Evolutionary conservation across 75 land plant genomes (phyloP).

Genomic region (Ceratopteris richardii): DNA sequence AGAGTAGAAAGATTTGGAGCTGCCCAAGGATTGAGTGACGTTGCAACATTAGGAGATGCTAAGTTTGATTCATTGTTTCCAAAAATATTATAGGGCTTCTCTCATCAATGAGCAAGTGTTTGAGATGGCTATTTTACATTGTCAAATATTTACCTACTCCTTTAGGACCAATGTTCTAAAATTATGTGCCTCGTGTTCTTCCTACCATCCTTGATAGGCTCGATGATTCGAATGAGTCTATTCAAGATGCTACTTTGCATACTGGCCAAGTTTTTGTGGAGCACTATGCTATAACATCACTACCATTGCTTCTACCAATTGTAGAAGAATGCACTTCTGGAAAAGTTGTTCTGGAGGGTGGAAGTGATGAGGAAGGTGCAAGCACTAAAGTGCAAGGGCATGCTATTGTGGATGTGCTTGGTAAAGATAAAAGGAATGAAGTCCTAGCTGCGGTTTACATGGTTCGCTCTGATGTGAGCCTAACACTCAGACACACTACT

Average conservation of each 20-base stretch:
- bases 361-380: slow-evolving; percentile 99
- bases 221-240: slow-evolving; percentile 99
- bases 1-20: slow-evolving; percentile 99
- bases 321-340: slow-evolving; percentile 99
- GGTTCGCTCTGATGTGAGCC: slow-evolving; percentile 94
- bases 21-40: slow-evolving; percentile 99
- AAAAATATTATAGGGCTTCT: slow-evolving; percentile 79
- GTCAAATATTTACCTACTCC: slow-evolving; percentile 91
- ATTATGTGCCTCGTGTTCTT: slow-evolving; percentile 83
- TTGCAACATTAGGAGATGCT: slow-evolving; percentile 78
- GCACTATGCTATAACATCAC: slow-evolving; percentile 97
- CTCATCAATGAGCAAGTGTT: slow-evolving; percentile 83
- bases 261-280: slow-evolving; percentile 98
- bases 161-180: slow-evolving; percentile 81
- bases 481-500: slow-evolving; percentile 94
- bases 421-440: slow-evolving; percentile 89
- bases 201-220: slow-evolving; percentile 98
- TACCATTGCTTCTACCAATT: slow-evolving; percentile 91
- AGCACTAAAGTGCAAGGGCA: slow-evolving; percentile 99
- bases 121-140: slow-evolving; percentile 94
- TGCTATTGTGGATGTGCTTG: slow-evolving; percentile 90
- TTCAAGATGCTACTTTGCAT: slow-evolving; percentile 95
- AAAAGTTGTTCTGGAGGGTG: slow-evolving; percentile 94
- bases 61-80: slow-evolving; percentile 83
- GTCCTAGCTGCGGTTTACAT: slow-evolving; percentile 97